phyloP scores from a whole-genome alignment of 2,329 filamentous ascomycete species.

The Westerdykella ornata region DNA sequence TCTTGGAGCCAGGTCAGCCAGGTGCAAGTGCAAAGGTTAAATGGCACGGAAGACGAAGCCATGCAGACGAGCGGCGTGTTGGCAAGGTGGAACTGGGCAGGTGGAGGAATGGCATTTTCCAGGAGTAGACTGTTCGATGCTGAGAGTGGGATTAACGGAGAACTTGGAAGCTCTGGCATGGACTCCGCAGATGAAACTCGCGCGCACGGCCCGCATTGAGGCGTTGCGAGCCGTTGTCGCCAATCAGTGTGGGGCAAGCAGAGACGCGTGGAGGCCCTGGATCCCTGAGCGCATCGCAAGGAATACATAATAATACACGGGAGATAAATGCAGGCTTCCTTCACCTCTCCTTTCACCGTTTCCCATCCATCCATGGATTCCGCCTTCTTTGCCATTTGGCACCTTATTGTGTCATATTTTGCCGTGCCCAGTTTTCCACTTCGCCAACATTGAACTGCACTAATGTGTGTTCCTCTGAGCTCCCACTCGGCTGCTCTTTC shows the following conservation, averaged over 20 bases:
- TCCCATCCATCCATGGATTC: neutral
- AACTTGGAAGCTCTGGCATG: constrained; percentile 33
- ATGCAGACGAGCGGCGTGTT: no score
- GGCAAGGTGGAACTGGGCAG: neutral
- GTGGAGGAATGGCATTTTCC: constrained; percentile 9
- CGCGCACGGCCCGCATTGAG: constrained; percentile 6
- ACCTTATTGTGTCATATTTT: no score
- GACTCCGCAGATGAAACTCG: constrained; percentile 31
- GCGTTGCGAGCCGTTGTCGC: constrained; percentile 2
- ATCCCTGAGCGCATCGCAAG: neutral
- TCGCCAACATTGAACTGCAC: no score
- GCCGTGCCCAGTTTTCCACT: no score
- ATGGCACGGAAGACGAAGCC: no score
- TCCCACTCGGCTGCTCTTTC: no score
- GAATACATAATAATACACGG: constrained; percentile 18
- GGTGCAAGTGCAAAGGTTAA: no score
- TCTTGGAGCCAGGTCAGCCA: no score
- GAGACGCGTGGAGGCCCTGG: constrained; percentile 23
- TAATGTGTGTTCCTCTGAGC: no score
- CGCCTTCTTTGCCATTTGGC: no score
- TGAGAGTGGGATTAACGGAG: constrained; percentile 23
- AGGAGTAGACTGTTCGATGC: constrained; percentile 1
- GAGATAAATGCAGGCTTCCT: constrained; percentile 15
- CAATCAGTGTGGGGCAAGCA: constrained; percentile 19
- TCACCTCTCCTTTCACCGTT: constrained; percentile 2